Conservation (phyloP, 129 eudicot genomes). For the Lactuca saligna region DNA sequence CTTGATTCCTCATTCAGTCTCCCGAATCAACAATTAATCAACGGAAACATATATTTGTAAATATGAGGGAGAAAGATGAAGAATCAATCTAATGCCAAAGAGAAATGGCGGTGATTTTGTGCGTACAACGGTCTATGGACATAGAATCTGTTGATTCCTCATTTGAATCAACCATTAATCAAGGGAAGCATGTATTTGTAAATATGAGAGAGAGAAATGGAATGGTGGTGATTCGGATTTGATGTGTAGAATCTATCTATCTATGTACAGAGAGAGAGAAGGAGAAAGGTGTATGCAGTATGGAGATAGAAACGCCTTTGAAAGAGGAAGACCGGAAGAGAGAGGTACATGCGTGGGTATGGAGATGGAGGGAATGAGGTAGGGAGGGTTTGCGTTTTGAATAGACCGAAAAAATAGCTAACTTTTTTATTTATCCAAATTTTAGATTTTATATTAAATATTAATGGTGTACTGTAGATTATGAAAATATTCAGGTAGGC, state of each 20-base stretch:
- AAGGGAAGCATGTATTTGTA: constrained; percentile 2
- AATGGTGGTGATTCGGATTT: constrained; percentile 12
- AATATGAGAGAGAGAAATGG: not conserved
- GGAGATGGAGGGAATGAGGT: not conserved
- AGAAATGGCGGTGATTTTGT: constrained; percentile 13
- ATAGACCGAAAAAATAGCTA: constrained; percentile 4
- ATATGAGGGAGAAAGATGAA: not conserved
- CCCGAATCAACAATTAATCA: constrained; percentile 1
- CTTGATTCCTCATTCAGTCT: constrained; percentile 47
- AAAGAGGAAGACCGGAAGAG: constrained; percentile 4
- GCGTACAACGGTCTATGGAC: not conserved
- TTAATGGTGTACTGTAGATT: constrained; percentile 15
- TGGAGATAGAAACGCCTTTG: constrained; percentile 18
- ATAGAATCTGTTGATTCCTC: constrained; percentile 44
- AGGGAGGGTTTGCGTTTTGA: constrained; percentile 21
- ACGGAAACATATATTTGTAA: constrained; percentile 1
- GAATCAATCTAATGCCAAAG: not conserved
- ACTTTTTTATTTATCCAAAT: not conserved
- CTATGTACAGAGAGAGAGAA: not conserved
- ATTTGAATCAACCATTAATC: constrained; percentile 26
- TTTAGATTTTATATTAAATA: constrained; percentile 8
- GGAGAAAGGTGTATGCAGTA: not conserved
- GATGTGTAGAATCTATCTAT: not conserved
- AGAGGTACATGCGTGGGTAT: not conserved
- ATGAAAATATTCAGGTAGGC: not conserved